Conservation (phyloP, 2,329 filamentous ascomycete genomes). For the Fusarium begoniae region DNA sequence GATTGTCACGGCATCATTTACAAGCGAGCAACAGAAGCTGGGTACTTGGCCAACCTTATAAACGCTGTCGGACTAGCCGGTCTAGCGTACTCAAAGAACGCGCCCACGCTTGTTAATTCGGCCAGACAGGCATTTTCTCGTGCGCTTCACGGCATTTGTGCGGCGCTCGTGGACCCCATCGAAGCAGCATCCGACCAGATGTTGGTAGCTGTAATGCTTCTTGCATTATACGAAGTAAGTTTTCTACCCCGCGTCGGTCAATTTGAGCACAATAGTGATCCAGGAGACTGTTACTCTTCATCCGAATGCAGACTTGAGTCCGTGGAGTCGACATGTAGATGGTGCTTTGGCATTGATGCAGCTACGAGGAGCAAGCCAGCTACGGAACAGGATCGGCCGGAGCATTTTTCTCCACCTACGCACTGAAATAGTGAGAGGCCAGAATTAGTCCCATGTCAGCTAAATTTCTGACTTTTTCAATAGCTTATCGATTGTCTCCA, state of each 20-base stretch:
- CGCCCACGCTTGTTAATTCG: background rate
- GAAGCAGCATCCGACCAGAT: background rate
- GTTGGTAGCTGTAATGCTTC: background rate
- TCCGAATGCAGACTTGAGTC: background rate
- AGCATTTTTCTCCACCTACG: background rate
- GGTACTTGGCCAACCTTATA: background rate
- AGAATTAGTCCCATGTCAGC: rapidly evolving
- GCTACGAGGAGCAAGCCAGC: background rate
- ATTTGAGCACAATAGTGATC: background rate
- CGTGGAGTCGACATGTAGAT: background rate
- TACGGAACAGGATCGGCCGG: background rate
- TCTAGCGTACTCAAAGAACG: background rate
- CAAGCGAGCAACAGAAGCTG: background rate
- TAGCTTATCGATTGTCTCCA: background rate
- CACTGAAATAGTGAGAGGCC: background rate
- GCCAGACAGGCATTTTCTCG: background rate
- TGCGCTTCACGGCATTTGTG: background rate
- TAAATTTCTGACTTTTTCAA: background rate
- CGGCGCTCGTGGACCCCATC: background rate
- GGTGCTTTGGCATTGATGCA: background rate
- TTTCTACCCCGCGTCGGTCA: background rate
- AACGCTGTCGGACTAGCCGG: background rate
- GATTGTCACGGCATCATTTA: background rate
- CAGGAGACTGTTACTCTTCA: no score
- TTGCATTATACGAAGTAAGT: background rate